Percentiles rank a stretch among this genome's conserved stretches.
Evolutionary conservation across 2,329 filamentous ascomycete species (phyloP).

Genomic region (Taxawa tesnikishii): DNA sequence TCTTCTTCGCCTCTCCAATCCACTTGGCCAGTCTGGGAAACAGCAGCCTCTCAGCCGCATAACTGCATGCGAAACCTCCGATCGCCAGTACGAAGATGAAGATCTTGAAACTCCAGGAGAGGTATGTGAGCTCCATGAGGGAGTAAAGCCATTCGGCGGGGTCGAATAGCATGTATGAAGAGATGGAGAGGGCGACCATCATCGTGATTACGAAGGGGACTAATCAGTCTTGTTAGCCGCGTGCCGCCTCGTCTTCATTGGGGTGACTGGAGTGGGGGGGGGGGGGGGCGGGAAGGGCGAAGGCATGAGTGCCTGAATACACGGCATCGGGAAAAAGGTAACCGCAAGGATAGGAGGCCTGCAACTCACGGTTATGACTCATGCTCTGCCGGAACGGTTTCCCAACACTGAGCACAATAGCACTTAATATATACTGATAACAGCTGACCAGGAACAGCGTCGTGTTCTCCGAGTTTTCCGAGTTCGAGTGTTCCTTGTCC

Average conservation of each 20-base stretch:
- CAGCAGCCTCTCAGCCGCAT: slow-evolving; percentile 57
- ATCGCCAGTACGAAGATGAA: slow-evolving; percentile 61
- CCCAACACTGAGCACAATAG: slow-evolving; percentile 82
- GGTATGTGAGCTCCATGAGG: slow-evolving; percentile 75
- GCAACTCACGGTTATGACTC: slow-evolving; percentile 58
- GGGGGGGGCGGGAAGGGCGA: too few relatives aligned
- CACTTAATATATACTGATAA: slow-evolving; percentile 89
- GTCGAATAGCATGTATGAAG: slow-evolving; percentile 67
- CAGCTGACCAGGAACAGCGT: slow-evolving; percentile 80
- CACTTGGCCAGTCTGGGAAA: slow-evolving; percentile 57
- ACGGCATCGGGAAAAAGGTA: too few relatives aligned
- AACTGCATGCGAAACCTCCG: slow-evolving; percentile 56
- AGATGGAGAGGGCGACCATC: slow-evolving; percentile 51
- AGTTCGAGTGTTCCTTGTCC: slow-evolving; percentile 67
- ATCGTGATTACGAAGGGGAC: slow-evolving; percentile 79
- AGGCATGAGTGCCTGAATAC: too few relatives aligned
- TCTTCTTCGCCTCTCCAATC: slow-evolving; percentile 50
- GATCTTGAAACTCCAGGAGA: slow-evolving; percentile 59
- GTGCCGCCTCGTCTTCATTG: too few relatives aligned
- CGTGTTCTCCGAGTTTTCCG: slow-evolving; percentile 88
- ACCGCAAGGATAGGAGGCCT: neutral
- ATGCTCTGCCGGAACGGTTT: slow-evolving; percentile 77
- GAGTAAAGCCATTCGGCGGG: slow-evolving; percentile 56
- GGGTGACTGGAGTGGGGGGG: too few relatives aligned
- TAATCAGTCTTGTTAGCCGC: too few relatives aligned